Base-by-base conservation (phyloP, 306 rosid genomes). In the Calophaca sinica region DNA sequence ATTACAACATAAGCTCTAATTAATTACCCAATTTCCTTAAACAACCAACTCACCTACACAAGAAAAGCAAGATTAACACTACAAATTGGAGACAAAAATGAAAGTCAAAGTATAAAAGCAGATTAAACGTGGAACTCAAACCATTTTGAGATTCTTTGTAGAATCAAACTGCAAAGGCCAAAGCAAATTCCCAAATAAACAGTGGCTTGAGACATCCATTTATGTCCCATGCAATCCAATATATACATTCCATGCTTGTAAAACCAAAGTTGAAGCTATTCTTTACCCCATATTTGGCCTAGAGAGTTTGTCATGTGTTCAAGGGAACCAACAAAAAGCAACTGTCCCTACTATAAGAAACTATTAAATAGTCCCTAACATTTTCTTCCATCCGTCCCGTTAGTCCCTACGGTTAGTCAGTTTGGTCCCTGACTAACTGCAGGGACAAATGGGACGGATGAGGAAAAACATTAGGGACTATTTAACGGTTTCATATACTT, bases 221-320 rank as follows among this genome's bases (percentile, higher is more conserved):
- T 62, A 66, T 42, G 80, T 84, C 50, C 79, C 85, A 70, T 69
- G 86, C 90, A 87, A 88, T 88, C 80, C 59, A 63, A 77, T 91
- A 89, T 89, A 79, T 87, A 87, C 89, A 91, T 68, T 68, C 77
- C 72, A 80, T 73, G 78, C 75, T 58, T 53, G 78, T 52, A 49
- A 79, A 74, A 77, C 79, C 74, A 76, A 38, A 65, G 72, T 70
- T 62, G 87, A 76, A 74, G 86, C 81, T 66, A 53, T 78, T 57
- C 39, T 66, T 72, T 15, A 72, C 62, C 90, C 80, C 79, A 66
- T 35, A 58, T 68, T 75, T 78, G 67, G 72, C 77, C 70, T 68
- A 50, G 52, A 50, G 68, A 42, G 8, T 29, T 68, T 45, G 76
- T 58, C 51, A 65, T 76, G 82, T 76, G 86, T 49, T 52, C 55